Conservation (phyloP, 1,284 basidiomycete species). For the Paramarasmius palmivorus region DNA sequence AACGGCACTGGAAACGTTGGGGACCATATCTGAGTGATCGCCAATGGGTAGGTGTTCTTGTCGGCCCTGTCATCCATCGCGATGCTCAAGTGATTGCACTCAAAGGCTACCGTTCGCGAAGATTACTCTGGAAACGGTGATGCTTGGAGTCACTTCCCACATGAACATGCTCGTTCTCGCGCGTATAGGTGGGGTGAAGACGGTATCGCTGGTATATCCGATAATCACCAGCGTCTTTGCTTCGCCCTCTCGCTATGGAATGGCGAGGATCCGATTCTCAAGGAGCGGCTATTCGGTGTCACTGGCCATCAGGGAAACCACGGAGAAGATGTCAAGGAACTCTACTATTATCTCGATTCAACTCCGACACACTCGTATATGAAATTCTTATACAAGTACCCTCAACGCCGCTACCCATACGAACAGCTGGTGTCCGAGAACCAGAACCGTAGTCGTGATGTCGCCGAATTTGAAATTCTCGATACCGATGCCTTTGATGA, state of each 20-base stretch:
- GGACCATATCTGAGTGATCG: slow-evolving; percentile 96
- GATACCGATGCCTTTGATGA: slow-evolving; percentile 93
- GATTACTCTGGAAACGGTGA: slow-evolving; percentile 97
- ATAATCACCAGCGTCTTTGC: slow-evolving; percentile 94
- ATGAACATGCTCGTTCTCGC: slow-evolving; percentile 91
- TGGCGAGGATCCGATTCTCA: slow-evolving; percentile 90
- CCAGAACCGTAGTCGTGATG: slow-evolving; percentile 79
- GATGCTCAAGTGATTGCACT: slow-evolving; percentile 10
- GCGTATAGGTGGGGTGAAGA: slow-evolving; percentile 99
- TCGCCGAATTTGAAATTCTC: slow-evolving; percentile 90
- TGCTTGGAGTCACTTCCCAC: slow-evolving; percentile 97
- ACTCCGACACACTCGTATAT: slow-evolving; percentile 99
- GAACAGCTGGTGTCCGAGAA: slow-evolving; percentile 91
- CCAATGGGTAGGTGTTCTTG: slow-evolving; percentile 80
- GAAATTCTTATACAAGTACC: slow-evolving; percentile 99
- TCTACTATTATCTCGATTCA: slow-evolving; percentile 98
- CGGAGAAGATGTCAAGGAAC: slow-evolving; percentile 97
- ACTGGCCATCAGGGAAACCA: slow-evolving; percentile 98
- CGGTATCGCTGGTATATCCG: slow-evolving; percentile 93
- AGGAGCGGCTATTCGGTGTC: slow-evolving; percentile 93
- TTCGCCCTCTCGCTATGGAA: slow-evolving; percentile 95
- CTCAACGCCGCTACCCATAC: slow-evolving; percentile 90
- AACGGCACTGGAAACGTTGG: slow-evolving; percentile 96
- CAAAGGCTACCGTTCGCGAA: slow-evolving; percentile 92
- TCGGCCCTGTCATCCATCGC: slow-evolving; percentile 5